Conservation (phyloP, 257 asterid species). For the Schizonepeta tenuifolia region DNA sequence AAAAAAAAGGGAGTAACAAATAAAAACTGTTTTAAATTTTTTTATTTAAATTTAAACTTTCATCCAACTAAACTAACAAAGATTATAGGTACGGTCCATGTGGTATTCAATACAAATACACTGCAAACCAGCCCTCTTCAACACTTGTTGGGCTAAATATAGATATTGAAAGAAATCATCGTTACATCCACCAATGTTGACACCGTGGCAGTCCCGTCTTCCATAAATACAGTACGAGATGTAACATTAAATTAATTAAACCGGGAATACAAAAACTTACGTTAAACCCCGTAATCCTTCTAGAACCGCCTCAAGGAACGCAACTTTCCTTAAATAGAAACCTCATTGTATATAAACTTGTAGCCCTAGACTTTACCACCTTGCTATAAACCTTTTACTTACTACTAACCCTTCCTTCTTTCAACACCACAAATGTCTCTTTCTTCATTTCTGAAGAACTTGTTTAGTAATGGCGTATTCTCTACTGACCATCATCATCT, state of each 20-base stretch:
- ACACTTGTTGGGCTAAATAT: constrained; percentile 40
- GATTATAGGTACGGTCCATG: background rate
- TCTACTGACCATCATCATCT: constrained; percentile 45
- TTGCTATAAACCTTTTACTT: background rate
- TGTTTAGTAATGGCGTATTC: constrained; percentile 54
- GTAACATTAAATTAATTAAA: constrained; percentile 6
- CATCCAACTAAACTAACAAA: background rate
- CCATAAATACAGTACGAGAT: constrained; percentile 26
- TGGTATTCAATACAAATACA: constrained; percentile 34
- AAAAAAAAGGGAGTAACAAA: background rate
- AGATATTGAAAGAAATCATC: constrained; percentile 44
- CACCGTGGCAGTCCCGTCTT: background rate
- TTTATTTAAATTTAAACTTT: background rate
- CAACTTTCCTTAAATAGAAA: constrained; percentile 37
- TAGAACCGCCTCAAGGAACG: constrained; percentile 17
- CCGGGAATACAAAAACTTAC: no score
- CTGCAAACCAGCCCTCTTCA: constrained; percentile 31
- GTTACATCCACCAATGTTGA: background rate
- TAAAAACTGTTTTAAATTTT: background rate
- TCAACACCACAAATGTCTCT: constrained; percentile 44
- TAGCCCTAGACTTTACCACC: background rate
- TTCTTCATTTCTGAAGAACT: constrained; percentile 41
- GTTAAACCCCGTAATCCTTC: background rate
- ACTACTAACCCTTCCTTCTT: background rate
- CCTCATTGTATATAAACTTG: constrained; percentile 46